Percentiles rank a stretch among this genome's conserved stretches.
Conservation (phyloP, 1,284 basidiomycete species). For the Coniferiporia sulphurascens region DNA sequence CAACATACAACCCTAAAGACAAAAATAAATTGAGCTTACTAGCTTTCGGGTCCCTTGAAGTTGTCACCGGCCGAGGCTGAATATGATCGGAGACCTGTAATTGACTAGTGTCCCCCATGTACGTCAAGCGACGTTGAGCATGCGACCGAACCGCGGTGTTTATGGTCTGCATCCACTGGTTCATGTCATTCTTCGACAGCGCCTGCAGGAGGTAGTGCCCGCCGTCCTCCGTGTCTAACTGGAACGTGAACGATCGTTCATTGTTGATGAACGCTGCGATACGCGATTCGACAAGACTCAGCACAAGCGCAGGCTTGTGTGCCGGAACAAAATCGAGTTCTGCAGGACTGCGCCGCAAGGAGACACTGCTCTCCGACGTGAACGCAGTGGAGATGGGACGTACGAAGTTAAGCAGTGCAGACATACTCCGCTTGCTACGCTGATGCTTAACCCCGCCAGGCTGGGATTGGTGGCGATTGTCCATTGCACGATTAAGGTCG, state of each 20-base stretch:
- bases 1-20: neutral
- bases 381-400: constrained; percentile 82
- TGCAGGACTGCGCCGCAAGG: constrained; percentile 54
- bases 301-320: constrained; percentile 66
- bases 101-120: constrained; percentile 67
- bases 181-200: constrained; percentile 59
- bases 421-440: constrained; percentile 79
- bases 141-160: constrained; percentile 63
- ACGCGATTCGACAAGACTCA: constrained; percentile 67
- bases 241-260: constrained; percentile 75
- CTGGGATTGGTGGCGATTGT: constrained; percentile 43
- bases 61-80: constrained; percentile 37
- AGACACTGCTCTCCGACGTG: constrained; percentile 49
- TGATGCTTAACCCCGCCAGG: constrained; percentile 55
- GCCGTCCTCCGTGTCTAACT: constrained; percentile 80
- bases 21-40: constrained; percentile 38
- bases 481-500: constrained; percentile 65
- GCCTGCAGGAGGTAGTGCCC: constrained; percentile 77
- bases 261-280: constrained; percentile 69
- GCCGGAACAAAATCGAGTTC: constrained; percentile 69
- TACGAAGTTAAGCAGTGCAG: constrained; percentile 77
- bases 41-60: constrained; percentile 53
- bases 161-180: constrained; percentile 70
- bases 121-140: constrained; percentile 74
- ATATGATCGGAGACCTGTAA: constrained; percentile 67